phyloP scores from a whole-genome alignment of 352 stramenopile species.

The Aphanomyces astaci region DNA sequence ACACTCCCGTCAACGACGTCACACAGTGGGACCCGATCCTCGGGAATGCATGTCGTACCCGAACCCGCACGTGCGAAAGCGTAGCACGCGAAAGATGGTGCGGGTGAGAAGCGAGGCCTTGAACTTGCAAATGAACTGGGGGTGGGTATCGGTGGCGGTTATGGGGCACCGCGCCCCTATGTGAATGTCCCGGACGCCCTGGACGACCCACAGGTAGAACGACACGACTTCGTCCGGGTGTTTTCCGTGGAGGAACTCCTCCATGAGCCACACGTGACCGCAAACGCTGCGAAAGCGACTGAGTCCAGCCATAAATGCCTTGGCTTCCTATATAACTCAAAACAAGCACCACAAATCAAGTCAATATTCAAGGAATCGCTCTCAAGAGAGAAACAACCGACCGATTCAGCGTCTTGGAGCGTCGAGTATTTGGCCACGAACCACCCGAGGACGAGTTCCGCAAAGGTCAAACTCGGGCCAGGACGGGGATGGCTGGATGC shows the following conservation, averaged over 20 bases:
- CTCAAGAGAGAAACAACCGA: too few species aligned
- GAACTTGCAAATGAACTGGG: slow-evolving; percentile 13
- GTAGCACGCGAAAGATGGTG: background rate
- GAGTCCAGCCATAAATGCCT: slow-evolving; percentile 4
- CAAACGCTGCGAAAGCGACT: slow-evolving; percentile 6
- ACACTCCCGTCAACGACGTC: too few species aligned
- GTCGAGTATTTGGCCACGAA: background rate
- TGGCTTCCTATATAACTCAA: slow-evolving; percentile 22
- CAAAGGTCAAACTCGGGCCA: background rate
- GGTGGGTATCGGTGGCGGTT: background rate
- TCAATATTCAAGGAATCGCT: too few species aligned
- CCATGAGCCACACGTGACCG: slow-evolving; percentile 9
- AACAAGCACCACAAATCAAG: too few species aligned
- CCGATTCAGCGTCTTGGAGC: background rate
- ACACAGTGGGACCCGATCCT: too few species aligned
- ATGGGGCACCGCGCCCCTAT: background rate
- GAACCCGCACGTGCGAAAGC: slow-evolving; percentile 9
- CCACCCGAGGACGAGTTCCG: background rate
- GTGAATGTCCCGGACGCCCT: background rate
- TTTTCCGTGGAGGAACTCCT: slow-evolving; percentile 13
- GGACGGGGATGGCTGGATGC: background rate
- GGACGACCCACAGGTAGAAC: slow-evolving; percentile 18
- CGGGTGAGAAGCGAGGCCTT: slow-evolving; percentile 7
- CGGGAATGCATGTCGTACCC: background rate
- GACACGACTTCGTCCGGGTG: slow-evolving; percentile 11